Percentiles rank a stretch among this genome's conserved stretches.
Evolutionary conservation across 2,329 filamentous ascomycete species (phyloP).

Genomic region (Colletotrichum lentis): DNA sequence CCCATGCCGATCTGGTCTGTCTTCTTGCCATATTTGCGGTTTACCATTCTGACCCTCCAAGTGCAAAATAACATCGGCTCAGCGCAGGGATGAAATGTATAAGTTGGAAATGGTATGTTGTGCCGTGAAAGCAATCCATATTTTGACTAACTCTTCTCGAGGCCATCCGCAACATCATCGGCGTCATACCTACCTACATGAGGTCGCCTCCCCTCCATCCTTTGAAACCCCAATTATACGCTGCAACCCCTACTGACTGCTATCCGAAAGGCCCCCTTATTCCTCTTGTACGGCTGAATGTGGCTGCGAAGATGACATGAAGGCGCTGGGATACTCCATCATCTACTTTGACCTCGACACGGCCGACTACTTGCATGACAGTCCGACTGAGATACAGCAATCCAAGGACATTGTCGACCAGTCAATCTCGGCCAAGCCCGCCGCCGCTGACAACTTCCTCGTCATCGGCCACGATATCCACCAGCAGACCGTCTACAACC

Average conservation of each 20-base stretch:
- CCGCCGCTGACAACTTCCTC: constrained; percentile 40
- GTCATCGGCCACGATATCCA: constrained; percentile 54
- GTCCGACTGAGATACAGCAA: constrained; percentile 45
- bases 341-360: constrained; percentile 51
- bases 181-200: constrained; percentile 64
- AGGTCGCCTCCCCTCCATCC: constrained; percentile 26
- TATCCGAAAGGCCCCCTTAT: constrained; percentile 48
- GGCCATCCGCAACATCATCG: constrained; percentile 62
- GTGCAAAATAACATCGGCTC: constrained; percentile 43
- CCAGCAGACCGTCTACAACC: constrained; percentile 50
- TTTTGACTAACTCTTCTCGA: constrained; percentile 55
- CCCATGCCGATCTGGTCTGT: constrained; percentile 53
- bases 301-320: constrained; percentile 34
- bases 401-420: constrained; percentile 50
- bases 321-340: constrained; percentile 48
- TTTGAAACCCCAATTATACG: not conserved
- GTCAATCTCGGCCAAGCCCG: constrained; percentile 43
- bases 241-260: not conserved
- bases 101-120: constrained; percentile 30
- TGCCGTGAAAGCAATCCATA: not conserved
- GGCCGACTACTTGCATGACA: constrained; percentile 47
- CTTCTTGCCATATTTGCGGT: not conserved
- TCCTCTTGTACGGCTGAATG: constrained; percentile 51
- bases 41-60: constrained; percentile 43
- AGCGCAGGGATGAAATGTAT: constrained; percentile 50